phyloP scores from a whole-genome alignment of 495 filamentous ascomycete species.

The Penicillium steckii region DNA sequence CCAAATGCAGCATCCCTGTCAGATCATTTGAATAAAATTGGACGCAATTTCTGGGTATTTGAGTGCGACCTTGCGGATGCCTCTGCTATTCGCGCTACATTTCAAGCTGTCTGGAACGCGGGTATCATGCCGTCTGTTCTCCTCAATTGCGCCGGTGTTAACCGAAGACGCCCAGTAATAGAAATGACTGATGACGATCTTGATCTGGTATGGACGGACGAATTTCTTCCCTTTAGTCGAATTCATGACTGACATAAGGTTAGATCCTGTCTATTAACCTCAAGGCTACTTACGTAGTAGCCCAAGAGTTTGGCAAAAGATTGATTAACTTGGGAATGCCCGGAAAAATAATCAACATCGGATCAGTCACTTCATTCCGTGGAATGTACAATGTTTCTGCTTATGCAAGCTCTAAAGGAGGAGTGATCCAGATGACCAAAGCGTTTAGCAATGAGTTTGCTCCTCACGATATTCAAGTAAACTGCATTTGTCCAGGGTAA shows the following conservation, averaged over 20 bases:
- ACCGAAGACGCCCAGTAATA: neutral
- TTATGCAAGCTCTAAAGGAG: slow-evolving; percentile 75
- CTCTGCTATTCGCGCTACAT: neutral
- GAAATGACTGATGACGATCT: neutral
- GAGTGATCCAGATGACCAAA: slow-evolving; percentile 73
- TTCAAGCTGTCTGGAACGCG: neutral
- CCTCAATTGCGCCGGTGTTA: neutral
- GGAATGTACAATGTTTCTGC: slow-evolving; percentile 77
- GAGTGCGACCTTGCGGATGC: neutral
- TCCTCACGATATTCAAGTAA: slow-evolving; percentile 61
- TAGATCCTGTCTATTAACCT: neutral
- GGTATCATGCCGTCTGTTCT: neutral
- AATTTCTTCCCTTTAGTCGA: neutral
- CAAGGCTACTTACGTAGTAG: neutral
- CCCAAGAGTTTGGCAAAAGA: neutral
- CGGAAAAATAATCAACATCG: slow-evolving; percentile 68
- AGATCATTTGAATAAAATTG: neutral
- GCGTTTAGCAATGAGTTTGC: slow-evolving; percentile 76
- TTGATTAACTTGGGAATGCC: neutral
- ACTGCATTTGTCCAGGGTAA: slow-evolving; percentile 64
- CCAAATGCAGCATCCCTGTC: neutral
- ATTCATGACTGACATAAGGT: neutral
- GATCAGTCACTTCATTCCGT: slow-evolving; percentile 71
- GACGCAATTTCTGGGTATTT: neutral
- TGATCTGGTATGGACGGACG: neutral